phyloP scores from a whole-genome alignment of 1,139 yeast species.

The Fermentozyma sake region DNA sequence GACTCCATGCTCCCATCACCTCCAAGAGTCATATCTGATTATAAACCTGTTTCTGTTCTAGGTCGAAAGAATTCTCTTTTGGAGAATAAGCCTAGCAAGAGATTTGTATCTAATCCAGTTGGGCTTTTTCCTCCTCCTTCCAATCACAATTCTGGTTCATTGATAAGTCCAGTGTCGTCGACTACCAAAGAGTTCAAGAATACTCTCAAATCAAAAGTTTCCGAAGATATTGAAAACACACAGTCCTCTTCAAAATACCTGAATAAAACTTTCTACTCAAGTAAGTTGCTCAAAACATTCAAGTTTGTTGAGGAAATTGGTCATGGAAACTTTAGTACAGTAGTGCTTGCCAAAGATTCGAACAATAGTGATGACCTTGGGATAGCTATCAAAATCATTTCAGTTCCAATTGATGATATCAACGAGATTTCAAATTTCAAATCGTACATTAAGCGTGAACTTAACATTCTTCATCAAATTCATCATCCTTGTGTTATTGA shows the following conservation, averaged over 20 bases:
- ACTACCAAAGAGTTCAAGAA: background rate
- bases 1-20: slow-evolving; percentile 2
- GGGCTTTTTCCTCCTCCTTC: slow-evolving; percentile 3
- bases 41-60: slow-evolving; percentile 21
- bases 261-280: slow-evolving; percentile 11
- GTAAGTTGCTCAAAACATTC: slow-evolving; percentile 12
- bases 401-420: slow-evolving; percentile 27
- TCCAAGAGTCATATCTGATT: slow-evolving; percentile 31
- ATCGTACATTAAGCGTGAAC: slow-evolving; percentile 69
- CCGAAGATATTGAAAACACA: slow-evolving; percentile 1
- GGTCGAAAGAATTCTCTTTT: slow-evolving; percentile 19
- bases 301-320: slow-evolving; percentile 40
- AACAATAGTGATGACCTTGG: slow-evolving; percentile 7
- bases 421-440: slow-evolving; percentile 43
- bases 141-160: no score
- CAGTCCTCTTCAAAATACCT: slow-evolving; percentile 8
- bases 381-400: slow-evolving; percentile 41
- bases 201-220: no score
- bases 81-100: slow-evolving; percentile 11
- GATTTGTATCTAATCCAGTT: slow-evolving; percentile 22
- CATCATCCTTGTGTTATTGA: slow-evolving; percentile 41
- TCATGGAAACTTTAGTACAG: slow-evolving; percentile 57
- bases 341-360: slow-evolving; percentile 36
- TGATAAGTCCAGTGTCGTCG: slow-evolving; percentile 1
- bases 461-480: slow-evolving; percentile 52